Percentiles rank a stretch among this genome's conserved stretches.
These are phyloP conservation scores for Zygotorulaspora sp. DNA, from an alignment of 805 yeast genomes.

Conservation along the genomic window DNA sequence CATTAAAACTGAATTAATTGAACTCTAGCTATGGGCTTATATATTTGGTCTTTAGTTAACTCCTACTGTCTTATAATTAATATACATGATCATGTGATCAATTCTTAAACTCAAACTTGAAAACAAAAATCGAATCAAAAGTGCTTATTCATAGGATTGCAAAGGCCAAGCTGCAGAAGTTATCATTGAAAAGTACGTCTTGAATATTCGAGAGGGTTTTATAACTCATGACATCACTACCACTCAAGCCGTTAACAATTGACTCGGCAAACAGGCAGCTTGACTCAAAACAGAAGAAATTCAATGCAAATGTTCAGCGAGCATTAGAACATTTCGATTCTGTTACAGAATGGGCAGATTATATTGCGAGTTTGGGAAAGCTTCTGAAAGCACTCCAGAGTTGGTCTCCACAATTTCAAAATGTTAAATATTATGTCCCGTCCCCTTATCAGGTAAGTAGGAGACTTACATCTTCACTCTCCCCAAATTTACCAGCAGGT, in stretches of 20 bases:
- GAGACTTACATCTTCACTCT: constrained; percentile 71
- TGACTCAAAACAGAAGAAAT: constrained; percentile 64
- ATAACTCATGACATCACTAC: constrained; percentile 20
- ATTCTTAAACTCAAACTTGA: neutral
- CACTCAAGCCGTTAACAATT: constrained; percentile 31
- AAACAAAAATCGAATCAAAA: too few species aligned
- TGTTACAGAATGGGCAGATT: constrained; percentile 97
- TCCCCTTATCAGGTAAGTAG: constrained; percentile 60
- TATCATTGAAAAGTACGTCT: too few species aligned
- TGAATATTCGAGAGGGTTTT: too few species aligned
- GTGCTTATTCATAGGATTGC: too few species aligned
- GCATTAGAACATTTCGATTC: constrained; percentile 73
- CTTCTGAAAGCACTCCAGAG: constrained; percentile 66
- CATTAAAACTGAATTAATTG: constrained; percentile 1
- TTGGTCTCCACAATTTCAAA: constrained; percentile 38
- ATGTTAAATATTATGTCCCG: constrained; percentile 57
- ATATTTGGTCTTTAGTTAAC: neutral
- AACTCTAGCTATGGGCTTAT: neutral
- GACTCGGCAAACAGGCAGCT: constrained; percentile 34
- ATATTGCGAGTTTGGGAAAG: constrained; percentile 80
- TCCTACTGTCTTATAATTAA: too few species aligned
- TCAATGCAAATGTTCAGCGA: constrained; percentile 61
- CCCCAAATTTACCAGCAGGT: constrained; percentile 85
- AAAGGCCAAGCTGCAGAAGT: too few species aligned
- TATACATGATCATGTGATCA: constrained; percentile 1